A percentile compares a stretch with the other conserved stretches of the same genome.
Evolutionary conservation across 2,329 filamentous ascomycete species (phyloP).

Genomic region (Exophiala aquamarina): DNA sequence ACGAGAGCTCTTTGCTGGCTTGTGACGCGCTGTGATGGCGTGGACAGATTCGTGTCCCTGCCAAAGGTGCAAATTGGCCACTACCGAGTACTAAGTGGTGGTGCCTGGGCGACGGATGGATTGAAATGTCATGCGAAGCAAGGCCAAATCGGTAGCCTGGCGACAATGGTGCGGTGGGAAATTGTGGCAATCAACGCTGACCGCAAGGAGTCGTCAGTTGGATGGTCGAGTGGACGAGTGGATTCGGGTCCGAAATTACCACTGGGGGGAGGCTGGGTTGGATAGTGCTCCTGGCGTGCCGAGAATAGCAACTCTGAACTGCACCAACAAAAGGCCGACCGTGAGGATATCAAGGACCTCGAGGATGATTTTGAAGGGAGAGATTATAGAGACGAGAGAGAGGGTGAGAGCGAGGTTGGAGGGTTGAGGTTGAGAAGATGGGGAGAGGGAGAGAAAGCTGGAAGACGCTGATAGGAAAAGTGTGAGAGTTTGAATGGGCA

Average conservation of each 20-base stretch:
- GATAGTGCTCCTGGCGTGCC: constrained; percentile 17
- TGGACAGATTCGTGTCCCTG: constrained; percentile 5
- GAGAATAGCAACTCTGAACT: constrained; percentile 24
- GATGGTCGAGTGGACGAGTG: constrained; percentile 24
- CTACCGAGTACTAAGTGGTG: constrained; percentile 8
- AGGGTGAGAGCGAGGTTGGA: constrained; percentile 2
- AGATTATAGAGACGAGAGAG: constrained; percentile 4
- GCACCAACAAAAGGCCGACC: constrained; percentile 15
- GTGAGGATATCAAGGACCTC: constrained; percentile 4
- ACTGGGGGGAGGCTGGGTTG: constrained; percentile 15
- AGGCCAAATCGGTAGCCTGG: constrained; percentile 25
- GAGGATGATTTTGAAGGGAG: constrained; percentile 6
- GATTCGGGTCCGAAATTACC: constrained; percentile 28
- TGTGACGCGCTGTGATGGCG: constrained; percentile 14
- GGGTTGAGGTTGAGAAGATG: constrained; percentile 3
- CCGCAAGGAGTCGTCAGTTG: constrained; percentile 26
- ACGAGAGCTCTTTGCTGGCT: constrained; percentile 12
- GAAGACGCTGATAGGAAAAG: constrained; percentile 5
- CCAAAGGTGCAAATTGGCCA: constrained; percentile 21
- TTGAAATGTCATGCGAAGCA: constrained; percentile 21
- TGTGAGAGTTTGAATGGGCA: constrained; percentile 5
- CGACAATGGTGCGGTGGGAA: constrained; percentile 26
- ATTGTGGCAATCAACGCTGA: constrained; percentile 30
- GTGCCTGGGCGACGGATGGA: constrained; percentile 21
- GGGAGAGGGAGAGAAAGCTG: constrained; percentile 3